phyloP scores from a whole-genome alignment of 106 monocot genomes.

The Allium cepa region DNA sequence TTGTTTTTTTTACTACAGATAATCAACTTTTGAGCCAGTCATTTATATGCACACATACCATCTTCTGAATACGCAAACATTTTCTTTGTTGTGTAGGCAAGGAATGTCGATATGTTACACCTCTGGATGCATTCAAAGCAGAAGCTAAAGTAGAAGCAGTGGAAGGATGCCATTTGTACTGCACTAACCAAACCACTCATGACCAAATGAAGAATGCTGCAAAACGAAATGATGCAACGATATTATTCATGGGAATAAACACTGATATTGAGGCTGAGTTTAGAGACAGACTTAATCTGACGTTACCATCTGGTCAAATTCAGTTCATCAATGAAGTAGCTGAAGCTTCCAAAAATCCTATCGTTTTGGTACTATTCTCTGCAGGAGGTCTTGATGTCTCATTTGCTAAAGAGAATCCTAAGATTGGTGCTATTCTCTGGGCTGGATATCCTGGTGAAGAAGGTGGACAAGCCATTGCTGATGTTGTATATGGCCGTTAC shows the following conservation, averaged over 20 bases:
- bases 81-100: constrained; percentile 6
- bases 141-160: not conserved
- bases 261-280: constrained; percentile 15
- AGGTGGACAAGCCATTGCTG: constrained; percentile 39
- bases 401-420: constrained; percentile 28
- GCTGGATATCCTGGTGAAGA: constrained; percentile 34
- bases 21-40: too few species aligned
- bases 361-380: constrained; percentile 28
- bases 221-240: constrained; percentile 12
- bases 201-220: constrained; percentile 7
- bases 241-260: constrained; percentile 25
- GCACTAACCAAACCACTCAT: not conserved
- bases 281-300: constrained; percentile 17
- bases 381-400: constrained; percentile 22
- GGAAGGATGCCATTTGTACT: constrained; percentile 4
- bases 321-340: constrained; percentile 17
- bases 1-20: too few species aligned
- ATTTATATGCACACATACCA: not conserved
- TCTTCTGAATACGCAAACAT: not conserved
- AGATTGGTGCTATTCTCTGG: constrained; percentile 34
- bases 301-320: constrained; percentile 17
- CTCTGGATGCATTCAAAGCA: constrained; percentile 7
- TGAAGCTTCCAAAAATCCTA: constrained; percentile 18
- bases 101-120: constrained; percentile 17
- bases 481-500: constrained; percentile 30